A percentile compares a stretch with the other conserved stretches of the same genome.
Conservation (phyloP, 805 yeast genomes). For the Danielia reshetovae region DNA sequence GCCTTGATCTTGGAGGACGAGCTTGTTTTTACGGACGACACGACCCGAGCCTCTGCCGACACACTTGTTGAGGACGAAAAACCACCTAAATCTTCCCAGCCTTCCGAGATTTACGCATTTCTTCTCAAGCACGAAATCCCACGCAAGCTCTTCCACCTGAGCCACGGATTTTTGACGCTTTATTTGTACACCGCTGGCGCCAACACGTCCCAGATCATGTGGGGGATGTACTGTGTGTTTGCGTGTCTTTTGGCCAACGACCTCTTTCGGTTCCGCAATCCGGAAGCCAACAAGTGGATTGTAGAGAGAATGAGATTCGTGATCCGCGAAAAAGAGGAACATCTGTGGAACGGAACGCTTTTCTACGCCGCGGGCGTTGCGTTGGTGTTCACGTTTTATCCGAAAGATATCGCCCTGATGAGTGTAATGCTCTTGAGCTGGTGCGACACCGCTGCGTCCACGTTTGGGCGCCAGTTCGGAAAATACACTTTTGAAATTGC, state of each 20-base stretch:
- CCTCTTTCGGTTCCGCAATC: conserved; percentile 57
- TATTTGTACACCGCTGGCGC: conserved; percentile 64
- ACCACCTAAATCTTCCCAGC: conserved; percentile 1
- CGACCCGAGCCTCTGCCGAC: neutral
- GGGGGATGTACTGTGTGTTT: conserved; percentile 56
- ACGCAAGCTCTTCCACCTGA: conserved; percentile 81
- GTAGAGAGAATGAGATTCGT: conserved; percentile 70
- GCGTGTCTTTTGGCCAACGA: conserved; percentile 59
- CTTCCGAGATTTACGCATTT: conserved; percentile 26
- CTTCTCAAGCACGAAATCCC: conserved; percentile 83
- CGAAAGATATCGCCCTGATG: conserved; percentile 78
- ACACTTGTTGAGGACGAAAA: neutral
- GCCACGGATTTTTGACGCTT: conserved; percentile 80
- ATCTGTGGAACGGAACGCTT: conserved; percentile 74
- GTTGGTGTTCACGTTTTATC: conserved; percentile 62
- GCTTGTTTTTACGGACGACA: neutral
- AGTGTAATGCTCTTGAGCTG: conserved; percentile 81
- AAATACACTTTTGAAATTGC: conserved; percentile 75
- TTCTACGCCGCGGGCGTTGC: conserved; percentile 82
- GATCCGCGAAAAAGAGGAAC: conserved; percentile 79
- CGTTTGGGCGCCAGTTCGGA: conserved; percentile 85
- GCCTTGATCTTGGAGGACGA: conserved; percentile 1
- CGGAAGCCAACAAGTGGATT: conserved; percentile 61
- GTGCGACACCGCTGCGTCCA: conserved; percentile 97
- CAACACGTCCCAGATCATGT: conserved; percentile 52